Conservation (phyloP, 73 alveolate species). For the Uronychia binucleata region DNA sequence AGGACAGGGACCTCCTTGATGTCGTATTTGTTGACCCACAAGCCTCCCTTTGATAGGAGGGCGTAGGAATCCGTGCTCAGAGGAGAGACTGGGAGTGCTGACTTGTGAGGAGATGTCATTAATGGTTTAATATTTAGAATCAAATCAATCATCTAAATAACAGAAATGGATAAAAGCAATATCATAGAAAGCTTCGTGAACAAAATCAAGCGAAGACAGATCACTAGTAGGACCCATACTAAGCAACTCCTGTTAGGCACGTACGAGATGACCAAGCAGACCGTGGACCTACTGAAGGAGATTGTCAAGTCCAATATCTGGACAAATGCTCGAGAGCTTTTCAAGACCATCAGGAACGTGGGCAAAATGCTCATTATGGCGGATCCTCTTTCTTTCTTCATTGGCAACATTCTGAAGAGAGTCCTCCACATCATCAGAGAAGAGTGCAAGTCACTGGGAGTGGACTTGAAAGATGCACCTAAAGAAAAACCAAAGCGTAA, state of each 20-base stretch:
- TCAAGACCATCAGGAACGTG: constrained; percentile 34
- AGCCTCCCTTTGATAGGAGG: too few relatives aligned
- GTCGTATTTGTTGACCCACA: too few relatives aligned
- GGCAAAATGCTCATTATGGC: constrained; percentile 53
- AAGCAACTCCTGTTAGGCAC: neutral
- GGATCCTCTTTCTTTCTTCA: constrained; percentile 63
- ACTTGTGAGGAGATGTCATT: too few relatives aligned
- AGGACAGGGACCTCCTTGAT: neutral
- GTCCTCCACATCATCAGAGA: constrained; percentile 84
- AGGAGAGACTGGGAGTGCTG: too few relatives aligned
- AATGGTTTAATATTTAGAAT: too few relatives aligned
- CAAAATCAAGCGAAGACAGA: neutral
- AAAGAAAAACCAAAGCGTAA: neutral
- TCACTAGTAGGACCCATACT: neutral
- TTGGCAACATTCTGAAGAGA: constrained; percentile 83
- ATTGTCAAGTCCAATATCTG: neutral
- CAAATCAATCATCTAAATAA: too few relatives aligned
- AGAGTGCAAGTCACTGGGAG: constrained; percentile 60
- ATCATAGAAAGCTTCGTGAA: neutral
- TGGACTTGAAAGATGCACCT: constrained; percentile 41
- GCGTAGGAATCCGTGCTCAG: too few relatives aligned
- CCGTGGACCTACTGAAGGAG: neutral
- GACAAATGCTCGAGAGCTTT: constrained; percentile 14
- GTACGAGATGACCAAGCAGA: neutral
- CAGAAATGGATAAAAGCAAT: neutral